Conservation (phyloP, 352 stramenopile genomes). For the Pythium guiyangense region DNA sequence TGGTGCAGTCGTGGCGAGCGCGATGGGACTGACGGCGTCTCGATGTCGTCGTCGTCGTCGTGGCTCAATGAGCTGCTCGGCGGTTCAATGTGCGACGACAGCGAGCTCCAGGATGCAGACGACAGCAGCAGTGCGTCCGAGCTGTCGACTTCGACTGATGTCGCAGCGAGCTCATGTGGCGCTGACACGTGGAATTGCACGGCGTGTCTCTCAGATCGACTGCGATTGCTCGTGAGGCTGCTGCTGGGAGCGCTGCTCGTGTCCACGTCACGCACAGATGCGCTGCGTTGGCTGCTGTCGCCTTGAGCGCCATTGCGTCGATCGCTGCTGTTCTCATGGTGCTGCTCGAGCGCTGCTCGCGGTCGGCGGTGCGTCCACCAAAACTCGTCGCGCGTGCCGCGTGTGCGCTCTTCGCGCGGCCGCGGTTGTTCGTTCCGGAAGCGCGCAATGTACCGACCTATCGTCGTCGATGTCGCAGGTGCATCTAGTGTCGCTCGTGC, state of each 20-base stretch:
- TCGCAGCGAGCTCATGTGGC: too few relatives aligned
- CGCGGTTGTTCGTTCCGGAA: constrained; percentile 54
- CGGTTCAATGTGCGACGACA: not conserved
- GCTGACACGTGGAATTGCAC: too few relatives aligned
- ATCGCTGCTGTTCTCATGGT: too few relatives aligned
- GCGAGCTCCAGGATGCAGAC: not conserved
- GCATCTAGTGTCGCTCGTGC: not conserved
- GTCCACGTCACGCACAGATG: constrained; percentile 8
- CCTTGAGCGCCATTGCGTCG: too few relatives aligned
- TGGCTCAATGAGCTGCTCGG: not conserved
- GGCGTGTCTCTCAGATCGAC: too few relatives aligned
- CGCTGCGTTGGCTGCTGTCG: not conserved
- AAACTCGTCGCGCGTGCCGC: constrained; percentile 29
- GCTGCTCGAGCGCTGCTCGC: too few relatives aligned
- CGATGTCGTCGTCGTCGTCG: too few relatives aligned
- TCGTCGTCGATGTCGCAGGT: constrained; percentile 30
- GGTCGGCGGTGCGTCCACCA: constrained; percentile 34
- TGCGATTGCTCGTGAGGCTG: not conserved
- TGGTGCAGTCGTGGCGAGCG: too few relatives aligned
- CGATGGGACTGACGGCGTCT: not conserved
- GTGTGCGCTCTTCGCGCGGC: constrained; percentile 34
- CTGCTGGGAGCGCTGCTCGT: not conserved
- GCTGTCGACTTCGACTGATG: too few relatives aligned
- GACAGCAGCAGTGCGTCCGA: too few relatives aligned
- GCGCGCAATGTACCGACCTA: constrained; percentile 65